These are phyloP conservation scores for Nitzschia sp. DNA, from an alignment of 108 stramenopile species.

Conservation along the genomic window DNA sequence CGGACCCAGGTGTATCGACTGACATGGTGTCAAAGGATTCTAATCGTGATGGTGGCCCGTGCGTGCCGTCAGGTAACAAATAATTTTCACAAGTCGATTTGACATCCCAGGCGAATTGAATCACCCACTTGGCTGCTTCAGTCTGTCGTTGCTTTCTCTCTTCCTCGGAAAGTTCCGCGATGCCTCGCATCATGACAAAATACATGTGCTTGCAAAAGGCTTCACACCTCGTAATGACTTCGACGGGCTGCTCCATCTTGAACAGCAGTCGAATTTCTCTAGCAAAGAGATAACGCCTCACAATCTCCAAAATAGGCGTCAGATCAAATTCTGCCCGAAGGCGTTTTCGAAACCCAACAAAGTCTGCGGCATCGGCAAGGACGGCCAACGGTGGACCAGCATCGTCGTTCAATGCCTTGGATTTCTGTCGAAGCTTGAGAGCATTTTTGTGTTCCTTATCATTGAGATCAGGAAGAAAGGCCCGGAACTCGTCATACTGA, in stretches of 20 bases:
- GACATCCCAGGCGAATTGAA: conserved; percentile 79
- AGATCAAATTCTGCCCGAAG: conserved; percentile 52
- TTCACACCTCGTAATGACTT: conserved; percentile 52
- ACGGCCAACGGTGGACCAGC: conserved; percentile 13
- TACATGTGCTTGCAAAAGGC: conserved; percentile 56
- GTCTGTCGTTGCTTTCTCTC: conserved; percentile 28
- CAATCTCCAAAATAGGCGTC: conserved; percentile 44
- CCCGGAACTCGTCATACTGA: conserved; percentile 79
- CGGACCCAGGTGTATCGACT: neutral
- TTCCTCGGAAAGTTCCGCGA: conserved; percentile 16
- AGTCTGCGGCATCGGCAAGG: conserved; percentile 65
- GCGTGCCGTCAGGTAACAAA: neutral
- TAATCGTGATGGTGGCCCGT: neutral
- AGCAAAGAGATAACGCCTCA: conserved; percentile 68
- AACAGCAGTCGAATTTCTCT: conserved; percentile 66
- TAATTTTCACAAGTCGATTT: conserved; percentile 31
- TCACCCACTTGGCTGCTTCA: conserved; percentile 65
- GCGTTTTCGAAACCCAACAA: conserved; percentile 51
- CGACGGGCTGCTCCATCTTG: conserved; percentile 60
- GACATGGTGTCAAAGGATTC: conserved; percentile 7
- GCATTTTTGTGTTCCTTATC: conserved; percentile 22
- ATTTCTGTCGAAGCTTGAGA: conserved; percentile 13
- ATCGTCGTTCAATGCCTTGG: conserved; percentile 19
- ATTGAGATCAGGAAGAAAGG: conserved; percentile 61
- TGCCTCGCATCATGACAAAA: conserved; percentile 28